Evolutionary conservation across 2,329 filamentous ascomycete species (phyloP), one percentile per base, ranked within the genome.

Genomic region (Harringtonia aguacate): DNA sequence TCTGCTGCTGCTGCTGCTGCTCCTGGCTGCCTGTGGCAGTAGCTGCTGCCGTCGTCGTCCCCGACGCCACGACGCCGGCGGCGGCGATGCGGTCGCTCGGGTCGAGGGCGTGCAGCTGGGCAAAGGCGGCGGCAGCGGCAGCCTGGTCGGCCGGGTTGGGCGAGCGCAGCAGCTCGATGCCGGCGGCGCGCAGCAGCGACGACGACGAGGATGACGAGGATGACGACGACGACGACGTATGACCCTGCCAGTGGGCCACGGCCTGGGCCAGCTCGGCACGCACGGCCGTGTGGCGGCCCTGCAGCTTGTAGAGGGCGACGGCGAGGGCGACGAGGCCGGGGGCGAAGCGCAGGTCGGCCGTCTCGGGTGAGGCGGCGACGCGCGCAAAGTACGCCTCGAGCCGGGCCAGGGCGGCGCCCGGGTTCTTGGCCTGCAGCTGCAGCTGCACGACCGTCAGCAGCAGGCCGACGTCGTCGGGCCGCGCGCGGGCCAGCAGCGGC

Each of bases 321-420:
- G 85, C 70, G 2, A 90, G 70, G 1, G 86, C 87, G 24, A 97
- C 75, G 2, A 98, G 69, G 3, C 90, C 90, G 0, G 92, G 90
- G 22, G 86, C 81, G 60, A 82, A 92, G 12, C 89, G 81, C 22
- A 84, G 76, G 15, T 73, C 68, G 3, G 71, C 57, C 1, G 68
- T 65, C 7, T 60, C 69, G 4, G 76, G 77, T 39, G 76, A 63
- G 54, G 90, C 85, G 2, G 95, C 70, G 45, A 95, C 70, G 10
- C 75, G 75, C 49, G 73, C 73, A 44, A 95, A 74, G 57, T 92
- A 89, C 2, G 74, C 67, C 57, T 94, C 84, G 3, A 95, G 68
- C 7, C 86, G 69, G n/a, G 72, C 68, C 30, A 88, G 75, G 5
- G 90, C 90, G 4, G 83, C 79, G 27, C 75, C 81, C 24, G 77